A percentile compares a stretch with the other conserved stretches of the same genome.
phyloP scores from a whole-genome alignment of 805 yeast genomes.

The Lachancea sp. region DNA sequence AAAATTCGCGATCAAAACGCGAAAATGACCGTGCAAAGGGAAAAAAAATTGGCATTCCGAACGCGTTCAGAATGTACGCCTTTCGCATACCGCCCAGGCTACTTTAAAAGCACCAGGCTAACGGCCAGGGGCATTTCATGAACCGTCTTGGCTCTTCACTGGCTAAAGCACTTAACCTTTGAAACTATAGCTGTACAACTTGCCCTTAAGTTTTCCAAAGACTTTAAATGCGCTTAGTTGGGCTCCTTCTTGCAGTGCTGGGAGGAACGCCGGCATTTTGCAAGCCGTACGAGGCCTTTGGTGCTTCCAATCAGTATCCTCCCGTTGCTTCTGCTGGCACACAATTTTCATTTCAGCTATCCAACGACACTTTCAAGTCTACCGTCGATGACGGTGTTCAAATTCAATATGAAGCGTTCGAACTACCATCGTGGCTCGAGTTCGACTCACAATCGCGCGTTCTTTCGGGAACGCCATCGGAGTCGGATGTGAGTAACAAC shows the following conservation, averaged over 20 bases:
- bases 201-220: background rate
- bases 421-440: conserved; percentile 71
- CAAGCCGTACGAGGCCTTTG: conserved; percentile 30
- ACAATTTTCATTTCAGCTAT: conserved; percentile 57
- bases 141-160: too few relatives aligned
- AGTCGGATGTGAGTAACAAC: conserved; percentile 17
- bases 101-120: background rate
- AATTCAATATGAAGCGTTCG: conserved; percentile 49
- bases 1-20: conserved; percentile 3
- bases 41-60: conserved; percentile 1
- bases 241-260: conserved; percentile 3
- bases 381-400: conserved; percentile 34
- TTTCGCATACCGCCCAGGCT: background rate
- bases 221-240: conserved; percentile 1
- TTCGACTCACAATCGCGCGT: conserved; percentile 59
- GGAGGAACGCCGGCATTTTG: conserved; percentile 3
- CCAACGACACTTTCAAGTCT: conserved; percentile 60
- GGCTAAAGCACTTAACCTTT: too few relatives aligned
- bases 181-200: too few relatives aligned
- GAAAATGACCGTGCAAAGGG: background rate
- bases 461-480: conserved; percentile 61
- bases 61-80: background rate
- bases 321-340: conserved; percentile 73
- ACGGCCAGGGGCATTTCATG: background rate
- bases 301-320: conserved; percentile 64